phyloP scores from a whole-genome alignment of 1,139 yeast species.

The Suhomyces bolitotheri region DNA sequence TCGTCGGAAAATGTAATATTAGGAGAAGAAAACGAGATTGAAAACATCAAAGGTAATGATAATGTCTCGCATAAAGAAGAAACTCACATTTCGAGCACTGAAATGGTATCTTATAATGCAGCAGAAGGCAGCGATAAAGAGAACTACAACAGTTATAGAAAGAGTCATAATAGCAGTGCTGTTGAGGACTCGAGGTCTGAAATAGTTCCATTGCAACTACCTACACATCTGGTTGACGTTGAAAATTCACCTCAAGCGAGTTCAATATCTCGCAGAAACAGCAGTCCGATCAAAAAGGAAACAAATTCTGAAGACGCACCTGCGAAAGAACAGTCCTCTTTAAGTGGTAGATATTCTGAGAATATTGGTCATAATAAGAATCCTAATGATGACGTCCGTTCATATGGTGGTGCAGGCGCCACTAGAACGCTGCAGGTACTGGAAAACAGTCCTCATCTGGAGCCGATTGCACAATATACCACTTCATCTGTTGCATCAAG shows the following conservation, averaged over 20 bases:
- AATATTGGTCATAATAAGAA: no score
- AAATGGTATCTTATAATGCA: no score
- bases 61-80: no score
- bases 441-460: constrained; percentile 5
- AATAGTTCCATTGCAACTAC: not conserved
- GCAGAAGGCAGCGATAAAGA: not conserved
- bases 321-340: no score
- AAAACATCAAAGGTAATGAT: no score
- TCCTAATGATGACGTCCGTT: no score
- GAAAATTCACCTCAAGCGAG: not conserved
- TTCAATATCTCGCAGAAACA: not conserved
- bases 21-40: no score
- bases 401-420: constrained; percentile 10
- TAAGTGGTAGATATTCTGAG: no score
- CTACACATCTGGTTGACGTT: not conserved
- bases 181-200: constrained; percentile 2
- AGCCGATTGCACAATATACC: constrained; percentile 14
- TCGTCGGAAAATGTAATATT: no score
- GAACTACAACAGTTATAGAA: no score
- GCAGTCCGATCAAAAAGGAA: not conserved
- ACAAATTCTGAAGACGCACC: no score
- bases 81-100: no score
- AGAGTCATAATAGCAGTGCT: not conserved
- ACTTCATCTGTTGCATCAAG: constrained; percentile 8
- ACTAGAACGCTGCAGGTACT: not conserved